Percentiles rank a stretch among this genome's conserved stretches.
Conservation (phyloP, 345 rosid species). For the Noccaea caerulescens region DNA sequence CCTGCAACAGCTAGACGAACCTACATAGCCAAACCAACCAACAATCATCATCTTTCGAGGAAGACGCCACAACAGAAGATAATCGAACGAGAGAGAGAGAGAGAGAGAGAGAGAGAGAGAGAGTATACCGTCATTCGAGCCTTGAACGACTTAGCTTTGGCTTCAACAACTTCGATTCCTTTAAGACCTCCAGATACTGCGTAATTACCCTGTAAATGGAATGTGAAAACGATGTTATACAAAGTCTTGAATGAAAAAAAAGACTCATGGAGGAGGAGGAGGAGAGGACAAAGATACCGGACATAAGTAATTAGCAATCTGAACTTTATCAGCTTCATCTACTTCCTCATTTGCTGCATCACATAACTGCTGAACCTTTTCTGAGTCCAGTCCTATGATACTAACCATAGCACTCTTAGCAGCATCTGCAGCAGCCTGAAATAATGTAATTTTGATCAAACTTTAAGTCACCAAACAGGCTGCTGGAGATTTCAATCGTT, state of each 20-base stretch:
- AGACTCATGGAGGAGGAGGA: conserved; percentile 17
- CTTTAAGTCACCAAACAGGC: conserved; percentile 26
- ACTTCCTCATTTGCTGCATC: conserved; percentile 96
- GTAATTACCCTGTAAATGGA: conserved; percentile 74
- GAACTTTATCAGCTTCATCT: conserved; percentile 77
- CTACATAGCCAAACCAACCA: conserved; percentile 41
- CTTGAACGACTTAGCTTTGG: conserved; percentile 92
- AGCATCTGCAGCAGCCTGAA: conserved; percentile 96
- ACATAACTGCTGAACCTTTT: conserved; percentile 82
- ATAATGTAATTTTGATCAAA: background rate
- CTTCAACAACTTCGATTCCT: conserved; percentile 92
- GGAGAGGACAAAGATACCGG: conserved; percentile 49
- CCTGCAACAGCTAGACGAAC: conserved; percentile 97
- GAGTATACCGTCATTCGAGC: conserved; percentile 84
- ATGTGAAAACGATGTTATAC: background rate
- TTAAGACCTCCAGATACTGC: conserved; percentile 95
- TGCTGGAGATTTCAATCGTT: conserved; percentile 7
- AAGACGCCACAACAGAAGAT: background rate
- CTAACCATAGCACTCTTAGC: conserved; percentile 97
- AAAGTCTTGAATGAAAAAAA: conserved; percentile 25
- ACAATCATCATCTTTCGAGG: conserved; percentile 17
- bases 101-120: conserved; percentile 14
- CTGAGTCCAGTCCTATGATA: conserved; percentile 84
- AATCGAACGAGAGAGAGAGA: background rate
- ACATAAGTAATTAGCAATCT: conserved; percentile 91